Base-by-base conservation (phyloP, 257 asterid genomes). In the Cynanchum wilfordii region DNA sequence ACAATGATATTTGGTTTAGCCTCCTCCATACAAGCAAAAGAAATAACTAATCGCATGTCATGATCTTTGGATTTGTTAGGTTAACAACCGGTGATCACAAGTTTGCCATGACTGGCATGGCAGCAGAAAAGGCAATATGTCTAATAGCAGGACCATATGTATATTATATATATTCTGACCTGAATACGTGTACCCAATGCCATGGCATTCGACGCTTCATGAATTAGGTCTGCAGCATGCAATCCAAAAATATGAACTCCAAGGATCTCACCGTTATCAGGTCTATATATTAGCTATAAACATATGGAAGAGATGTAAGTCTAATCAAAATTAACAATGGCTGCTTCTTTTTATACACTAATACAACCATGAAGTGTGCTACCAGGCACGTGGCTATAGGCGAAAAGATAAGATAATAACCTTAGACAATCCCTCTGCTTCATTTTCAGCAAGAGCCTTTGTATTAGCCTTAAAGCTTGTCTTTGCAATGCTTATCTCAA, bases 391-490 rank as follows among this genome's bases (percentile, higher is more conserved):
- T 4, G 9, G 15, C 1, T 0, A 29, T 12, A 59, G 0, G 22
- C 30, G 49, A 52, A 70, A 24, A 2, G 17, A 52, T 52, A 65
- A 49, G 66, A 44, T 51, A 55, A 60, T 72, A 76, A 92, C 98
- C 96, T 89, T 90, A 70, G 96, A 95, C 75, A 90, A 68, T 80
- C 96, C 95, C 72, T 90, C 95, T 62, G 88, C 96, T 88, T 90
- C 92, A 81, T 90, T 88, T 80, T 90, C 96, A 71, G 92, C 96
- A 68, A 90, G 89, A 58, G 96, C 95, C 77, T 90, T 90, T 49
- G 95, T 90, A 84, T 90, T 90, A 2, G 96, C 95, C 85, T 90
- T 88, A 82, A 90, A 90, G 78, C 90, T 90, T 72, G 96, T 88
- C 85, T 88, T 90, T 70, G 87, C 87, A 62, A 90, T 70, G 73